Evolutionary conservation across 2,329 filamentous ascomycete species (phyloP), one percentile per base, ranked within the genome.

Genomic region (Pestalotiopsis sp.): DNA sequence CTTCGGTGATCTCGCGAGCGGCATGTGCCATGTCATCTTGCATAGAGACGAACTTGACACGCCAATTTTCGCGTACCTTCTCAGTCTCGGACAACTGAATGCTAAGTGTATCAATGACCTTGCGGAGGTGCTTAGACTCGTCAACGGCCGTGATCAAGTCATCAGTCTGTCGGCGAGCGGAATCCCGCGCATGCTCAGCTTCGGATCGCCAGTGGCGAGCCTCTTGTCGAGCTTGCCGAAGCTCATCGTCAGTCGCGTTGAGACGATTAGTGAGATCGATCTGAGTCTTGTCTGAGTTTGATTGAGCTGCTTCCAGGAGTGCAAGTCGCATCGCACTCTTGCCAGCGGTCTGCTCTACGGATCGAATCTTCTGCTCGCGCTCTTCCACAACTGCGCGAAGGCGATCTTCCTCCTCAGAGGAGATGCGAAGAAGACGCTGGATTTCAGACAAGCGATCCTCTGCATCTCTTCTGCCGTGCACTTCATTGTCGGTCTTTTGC

Each of bases 21-120:
- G 94, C 93, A 68, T 85, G 85, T 39, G 90, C 88, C 91, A 98
- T 95, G 74, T 98, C 94, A 71, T 94, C 89, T 80, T 98, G 95
- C 52, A 99, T 84, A 69, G 90, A 90, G 74, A 95, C 89, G 76
- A 98, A 92, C 80, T 96, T 97, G 78, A 86, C 85, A 73, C 94
- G 91, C 88, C 97, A 95, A 70, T 87, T 90, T 78, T 97, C 94
- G 69, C 94, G 91, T 69, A 97, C 88, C 71, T 92, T 90, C 76
- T 95, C 90, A 76, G 94, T 95, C 81, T 97, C 95, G 76, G 96
- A 91, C 57, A 96, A 89, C 77, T 97, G 94, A 61, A 88, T 88
- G 71, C 91, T 90, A 67, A 97, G 85, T 25, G 90, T 91, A 70
- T 91, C 89, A 69, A 97, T 89, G 38, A 91, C 90, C 77, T 89